These are phyloP conservation scores for Mrakiaceae sp. DNA, from an alignment of 1,284 basidiomycete genomes.

Conservation along the genomic window DNA sequence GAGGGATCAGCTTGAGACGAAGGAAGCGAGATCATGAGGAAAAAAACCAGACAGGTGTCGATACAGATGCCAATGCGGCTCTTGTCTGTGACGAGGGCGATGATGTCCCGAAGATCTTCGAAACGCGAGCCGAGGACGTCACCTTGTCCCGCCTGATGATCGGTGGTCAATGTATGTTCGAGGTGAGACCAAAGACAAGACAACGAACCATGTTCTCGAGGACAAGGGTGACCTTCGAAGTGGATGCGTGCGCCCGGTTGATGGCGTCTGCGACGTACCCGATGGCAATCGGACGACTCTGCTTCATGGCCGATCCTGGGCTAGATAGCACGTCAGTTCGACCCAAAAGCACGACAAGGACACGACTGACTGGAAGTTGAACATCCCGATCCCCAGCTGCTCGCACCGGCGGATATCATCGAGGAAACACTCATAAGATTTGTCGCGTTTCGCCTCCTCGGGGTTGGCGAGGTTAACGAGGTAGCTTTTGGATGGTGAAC, in stretches of 20 bases:
- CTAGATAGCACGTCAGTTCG: slow-evolving; percentile 32
- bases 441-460: slow-evolving; percentile 56
- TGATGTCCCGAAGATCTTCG: slow-evolving; percentile 56
- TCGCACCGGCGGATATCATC: slow-evolving; percentile 76
- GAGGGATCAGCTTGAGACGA: not conserved
- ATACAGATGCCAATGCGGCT: slow-evolving; percentile 65
- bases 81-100: slow-evolving; percentile 61
- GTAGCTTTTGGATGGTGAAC: slow-evolving; percentile 36
- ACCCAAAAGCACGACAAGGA: too few relatives aligned
- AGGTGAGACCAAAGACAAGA: not conserved
- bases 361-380: slow-evolving; percentile 68
- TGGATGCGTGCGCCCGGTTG: slow-evolving; percentile 63
- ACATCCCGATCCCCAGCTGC: slow-evolving; percentile 57
- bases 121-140: slow-evolving; percentile 68
- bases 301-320: slow-evolving; percentile 59
- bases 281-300: slow-evolving; percentile 36
- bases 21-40: not conserved
- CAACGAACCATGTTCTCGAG: slow-evolving; percentile 70
- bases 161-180: not conserved
- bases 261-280: slow-evolving; percentile 58
- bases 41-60: slow-evolving; percentile 54
- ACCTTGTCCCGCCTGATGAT: slow-evolving; percentile 56
- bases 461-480: slow-evolving; percentile 76
- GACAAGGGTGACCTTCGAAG: slow-evolving; percentile 51
- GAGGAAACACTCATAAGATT: slow-evolving; percentile 67